These are phyloP conservation scores for Acorus calamus DNA, from an alignment of 106 monocot species.

Conservation along the genomic window DNA sequence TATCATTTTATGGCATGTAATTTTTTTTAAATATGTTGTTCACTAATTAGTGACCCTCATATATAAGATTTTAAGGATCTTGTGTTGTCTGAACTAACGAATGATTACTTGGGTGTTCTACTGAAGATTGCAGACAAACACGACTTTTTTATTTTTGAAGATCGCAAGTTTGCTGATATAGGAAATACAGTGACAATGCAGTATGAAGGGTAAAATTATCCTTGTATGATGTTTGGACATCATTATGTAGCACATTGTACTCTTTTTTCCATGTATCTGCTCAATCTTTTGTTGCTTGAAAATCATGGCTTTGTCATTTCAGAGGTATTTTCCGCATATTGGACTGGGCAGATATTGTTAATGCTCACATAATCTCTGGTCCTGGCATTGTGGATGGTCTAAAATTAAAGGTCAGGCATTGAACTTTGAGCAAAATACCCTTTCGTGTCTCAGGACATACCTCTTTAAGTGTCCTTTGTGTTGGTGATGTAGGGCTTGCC, in stretches of 20 bases:
- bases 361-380: slow-evolving; percentile 93
- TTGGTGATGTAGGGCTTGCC: slow-evolving; percentile 53
- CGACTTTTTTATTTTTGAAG: slow-evolving; percentile 95
- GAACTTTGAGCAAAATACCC: not conserved
- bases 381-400: slow-evolving; percentile 98
- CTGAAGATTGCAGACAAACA: slow-evolving; percentile 91
- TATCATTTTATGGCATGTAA: too few species aligned
- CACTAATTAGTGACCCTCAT: too few species aligned
- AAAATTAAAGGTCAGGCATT: slow-evolving; percentile 64
- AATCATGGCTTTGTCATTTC: slow-evolving; percentile 7
- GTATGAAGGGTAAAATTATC: slow-evolving; percentile 85
- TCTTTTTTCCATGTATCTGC: not conserved
- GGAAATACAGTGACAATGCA: slow-evolving; percentile 99
- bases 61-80: too few species aligned
- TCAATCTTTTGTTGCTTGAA: not conserved
- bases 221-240: not conserved
- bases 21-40: too few species aligned
- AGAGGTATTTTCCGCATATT: slow-evolving; percentile 92
- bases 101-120: not conserved
- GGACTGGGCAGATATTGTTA: slow-evolving; percentile 98
- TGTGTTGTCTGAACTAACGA: too few species aligned
- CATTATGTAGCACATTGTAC: not conserved
- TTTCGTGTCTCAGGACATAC: not conserved
- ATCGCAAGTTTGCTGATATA: slow-evolving; percentile 98
- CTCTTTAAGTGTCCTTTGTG: not conserved